Conservation (phyloP, 331 rosid species). For the Malus hybrid region DNA sequence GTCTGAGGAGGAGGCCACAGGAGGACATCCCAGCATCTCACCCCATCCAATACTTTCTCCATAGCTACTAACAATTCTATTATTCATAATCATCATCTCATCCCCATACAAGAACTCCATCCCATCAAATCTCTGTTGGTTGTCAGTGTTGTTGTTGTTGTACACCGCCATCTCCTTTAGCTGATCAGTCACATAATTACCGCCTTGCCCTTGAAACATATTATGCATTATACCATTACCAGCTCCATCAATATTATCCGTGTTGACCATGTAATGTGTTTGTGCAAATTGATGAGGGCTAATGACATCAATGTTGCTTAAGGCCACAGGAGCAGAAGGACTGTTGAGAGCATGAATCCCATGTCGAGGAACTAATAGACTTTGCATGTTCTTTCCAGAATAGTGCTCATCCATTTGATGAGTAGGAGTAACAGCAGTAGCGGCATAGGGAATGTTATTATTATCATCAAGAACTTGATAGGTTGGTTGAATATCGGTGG, state of each 20-base stretch:
- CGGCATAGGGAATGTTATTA: neutral
- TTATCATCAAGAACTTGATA: neutral
- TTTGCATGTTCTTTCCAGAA: neutral
- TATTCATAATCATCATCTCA: slow-evolving; percentile 7
- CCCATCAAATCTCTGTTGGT: slow-evolving; percentile 40
- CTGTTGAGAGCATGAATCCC: neutral
- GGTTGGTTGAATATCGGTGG: slow-evolving; percentile 13
- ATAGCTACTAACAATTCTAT: neutral
- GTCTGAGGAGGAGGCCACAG: slow-evolving; percentile 13
- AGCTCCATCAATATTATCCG: neutral
- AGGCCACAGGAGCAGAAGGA: slow-evolving; percentile 19
- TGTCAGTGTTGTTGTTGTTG: neutral
- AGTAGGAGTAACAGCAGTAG: neutral
- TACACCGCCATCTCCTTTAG: slow-evolving; percentile 30
- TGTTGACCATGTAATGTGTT: slow-evolving; percentile 7
- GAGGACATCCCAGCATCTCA: slow-evolving; percentile 31
- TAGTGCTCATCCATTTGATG: slow-evolving; percentile 16
- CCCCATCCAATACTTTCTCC: slow-evolving; percentile 31
- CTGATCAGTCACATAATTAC: slow-evolving; percentile 8
- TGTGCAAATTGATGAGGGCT: slow-evolving; percentile 25
- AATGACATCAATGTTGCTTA: neutral
- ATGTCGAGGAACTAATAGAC: neutral
- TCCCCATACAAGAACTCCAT: slow-evolving; percentile 43
- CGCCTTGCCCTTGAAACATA: slow-evolving; percentile 37
- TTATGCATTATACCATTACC: neutral